Conservation (phyloP, 768 basidiomycete species). For the Lentinus tigrinus region DNA sequence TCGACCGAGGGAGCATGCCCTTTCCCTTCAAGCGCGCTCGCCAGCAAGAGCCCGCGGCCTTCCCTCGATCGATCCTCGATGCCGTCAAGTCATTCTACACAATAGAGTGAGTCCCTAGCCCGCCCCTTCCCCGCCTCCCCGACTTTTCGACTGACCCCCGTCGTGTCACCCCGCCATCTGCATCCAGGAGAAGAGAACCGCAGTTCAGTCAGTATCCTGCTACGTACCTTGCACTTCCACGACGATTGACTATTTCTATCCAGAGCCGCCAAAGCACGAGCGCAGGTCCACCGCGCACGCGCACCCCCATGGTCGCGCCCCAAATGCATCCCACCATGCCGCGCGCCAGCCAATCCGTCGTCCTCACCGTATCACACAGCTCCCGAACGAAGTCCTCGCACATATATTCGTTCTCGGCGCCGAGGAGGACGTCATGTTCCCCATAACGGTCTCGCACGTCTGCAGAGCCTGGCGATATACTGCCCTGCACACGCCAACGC, state of each 20-base stretch:
- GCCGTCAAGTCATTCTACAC: slow-evolving; percentile 24
- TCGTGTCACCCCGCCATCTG: neutral
- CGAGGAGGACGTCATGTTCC: slow-evolving; percentile 53
- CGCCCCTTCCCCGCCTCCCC: neutral
- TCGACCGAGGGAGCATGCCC: slow-evolving; percentile 32
- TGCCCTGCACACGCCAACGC: slow-evolving; percentile 54
- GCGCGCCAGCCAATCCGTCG: slow-evolving; percentile 8
- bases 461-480: slow-evolving; percentile 64
- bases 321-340: neutral
- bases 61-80: slow-evolving; percentile 47
- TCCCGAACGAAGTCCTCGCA: slow-evolving; percentile 65
- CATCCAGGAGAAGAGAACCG: slow-evolving; percentile 17
- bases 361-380: slow-evolving; percentile 51
- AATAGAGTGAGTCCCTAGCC: slow-evolving; percentile 14
- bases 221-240: neutral
- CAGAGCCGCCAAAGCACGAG: slow-evolving; percentile 13
- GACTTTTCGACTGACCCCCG: slow-evolving; percentile 2
- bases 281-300: slow-evolving; percentile 8
- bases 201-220: slow-evolving; percentile 12
- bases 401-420: slow-evolving; percentile 64
- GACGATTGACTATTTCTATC: neutral
- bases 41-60: slow-evolving; percentile 46
- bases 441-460: slow-evolving; percentile 65
- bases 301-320: neutral
- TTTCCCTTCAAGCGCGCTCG: slow-evolving; percentile 45